Conservation (phyloP, 768 basidiomycete species). For the Lactarius trivialis region DNA sequence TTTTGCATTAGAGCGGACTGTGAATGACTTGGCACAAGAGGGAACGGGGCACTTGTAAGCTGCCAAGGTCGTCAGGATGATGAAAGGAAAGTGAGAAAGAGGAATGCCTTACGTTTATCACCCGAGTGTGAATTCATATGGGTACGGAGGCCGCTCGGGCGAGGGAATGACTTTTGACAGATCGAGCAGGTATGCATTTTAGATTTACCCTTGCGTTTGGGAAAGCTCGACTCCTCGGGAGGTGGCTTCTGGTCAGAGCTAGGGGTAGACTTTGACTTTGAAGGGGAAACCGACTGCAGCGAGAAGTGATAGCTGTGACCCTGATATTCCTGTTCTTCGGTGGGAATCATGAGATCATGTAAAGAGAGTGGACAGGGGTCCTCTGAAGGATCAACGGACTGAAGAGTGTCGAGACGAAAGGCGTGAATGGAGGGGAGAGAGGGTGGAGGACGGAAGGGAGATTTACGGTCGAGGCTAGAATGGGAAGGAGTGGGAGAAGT, state of each 20-base stretch:
- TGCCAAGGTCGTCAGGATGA: conserved; percentile 8
- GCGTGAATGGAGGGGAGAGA: conserved; percentile 19
- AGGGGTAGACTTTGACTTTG: conserved; percentile 2
- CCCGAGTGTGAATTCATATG: conserved; percentile 43
- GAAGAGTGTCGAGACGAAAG: conserved; percentile 17
- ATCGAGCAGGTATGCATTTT: conserved; percentile 37
- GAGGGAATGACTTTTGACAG: conserved; percentile 36
- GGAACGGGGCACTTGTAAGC: conserved; percentile 47
- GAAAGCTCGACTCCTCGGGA: background rate
- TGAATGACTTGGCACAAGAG: conserved; percentile 59
- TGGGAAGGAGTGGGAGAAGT: conserved; percentile 12
- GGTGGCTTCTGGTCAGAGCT: conserved; percentile 4
- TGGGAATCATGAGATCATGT: conserved; percentile 18
- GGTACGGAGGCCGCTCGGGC: conserved; percentile 38
- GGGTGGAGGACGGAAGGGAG: background rate
- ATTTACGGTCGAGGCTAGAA: conserved; percentile 9
- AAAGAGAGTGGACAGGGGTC: conserved; percentile 24
- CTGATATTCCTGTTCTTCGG: conserved; percentile 20
- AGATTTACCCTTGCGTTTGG: conserved; percentile 28
- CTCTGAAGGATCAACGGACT: conserved; percentile 20
- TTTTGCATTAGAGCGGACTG: conserved; percentile 75
- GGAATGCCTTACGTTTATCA: conserved; percentile 34
- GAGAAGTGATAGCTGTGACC: conserved; percentile 21
- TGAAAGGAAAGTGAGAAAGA: background rate
- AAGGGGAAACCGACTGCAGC: conserved; percentile 8